Evolutionary conservation across 176 grass and related monocot genomes (phyloP).

Genomic region (Pharus latifolius): DNA sequence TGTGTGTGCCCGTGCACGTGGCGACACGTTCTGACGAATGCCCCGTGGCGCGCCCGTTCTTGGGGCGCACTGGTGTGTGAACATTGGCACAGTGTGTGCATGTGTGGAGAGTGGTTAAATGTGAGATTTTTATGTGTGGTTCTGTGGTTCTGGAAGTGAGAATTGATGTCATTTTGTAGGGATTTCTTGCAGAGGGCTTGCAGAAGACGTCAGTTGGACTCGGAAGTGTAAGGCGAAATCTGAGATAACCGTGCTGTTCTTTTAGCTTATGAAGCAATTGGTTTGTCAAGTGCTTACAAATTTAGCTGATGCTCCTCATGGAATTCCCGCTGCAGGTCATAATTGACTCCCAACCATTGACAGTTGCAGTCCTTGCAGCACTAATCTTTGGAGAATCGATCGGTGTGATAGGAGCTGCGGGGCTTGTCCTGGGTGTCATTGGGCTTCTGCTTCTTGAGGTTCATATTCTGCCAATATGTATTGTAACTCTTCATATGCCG

Average conservation of each 20-base stretch:
- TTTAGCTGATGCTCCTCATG: background rate
- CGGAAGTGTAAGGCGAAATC: constrained; percentile 64
- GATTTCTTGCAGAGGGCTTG: constrained; percentile 91
- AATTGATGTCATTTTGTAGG: too few species aligned
- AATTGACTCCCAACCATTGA: constrained; percentile 91
- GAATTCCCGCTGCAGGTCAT: constrained; percentile 66
- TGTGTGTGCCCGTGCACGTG: too few species aligned
- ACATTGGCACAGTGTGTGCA: too few species aligned
- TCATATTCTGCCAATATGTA: background rate
- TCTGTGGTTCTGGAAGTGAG: too few species aligned
- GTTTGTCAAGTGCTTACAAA: background rate
- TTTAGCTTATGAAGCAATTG: constrained; percentile 7
- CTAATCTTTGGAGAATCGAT: constrained; percentile 88
- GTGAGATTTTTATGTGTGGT: background rate
- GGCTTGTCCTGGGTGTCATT: constrained; percentile 62
- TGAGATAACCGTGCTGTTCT: constrained; percentile 8
- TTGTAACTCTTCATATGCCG: background rate
- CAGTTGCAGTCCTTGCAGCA: constrained; percentile 79
- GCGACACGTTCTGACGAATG: too few species aligned
- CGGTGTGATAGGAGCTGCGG: constrained; percentile 46
- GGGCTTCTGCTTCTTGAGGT: constrained; percentile 90
- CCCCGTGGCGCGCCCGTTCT: too few species aligned
- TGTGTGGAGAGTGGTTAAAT: background rate
- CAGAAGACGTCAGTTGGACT: constrained; percentile 79
- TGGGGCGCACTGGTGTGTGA: too few species aligned